Evolutionary conservation across 169 alveolate genomes (phyloP).

Genomic region (Plasmodium inui): DNA sequence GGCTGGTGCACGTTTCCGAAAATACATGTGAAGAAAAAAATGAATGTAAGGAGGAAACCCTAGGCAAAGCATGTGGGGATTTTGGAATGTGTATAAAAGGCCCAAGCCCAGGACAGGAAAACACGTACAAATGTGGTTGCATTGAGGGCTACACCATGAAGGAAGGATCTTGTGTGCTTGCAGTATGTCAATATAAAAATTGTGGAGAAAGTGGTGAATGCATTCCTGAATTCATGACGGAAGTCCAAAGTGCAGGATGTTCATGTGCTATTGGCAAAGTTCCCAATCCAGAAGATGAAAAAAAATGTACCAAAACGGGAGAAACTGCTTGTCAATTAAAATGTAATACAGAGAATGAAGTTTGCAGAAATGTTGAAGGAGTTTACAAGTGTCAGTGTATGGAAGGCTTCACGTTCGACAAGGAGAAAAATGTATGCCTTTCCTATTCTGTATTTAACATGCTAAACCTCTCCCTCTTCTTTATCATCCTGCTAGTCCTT

Average conservation of each 20-base stretch:
- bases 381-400: slow-evolving; percentile 36
- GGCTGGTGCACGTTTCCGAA: background rate
- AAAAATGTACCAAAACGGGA: slow-evolving; percentile 48
- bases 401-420: slow-evolving; percentile 24
- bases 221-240: background rate
- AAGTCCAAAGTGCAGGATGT: background rate
- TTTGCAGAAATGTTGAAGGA: slow-evolving; percentile 19
- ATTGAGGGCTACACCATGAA: background rate
- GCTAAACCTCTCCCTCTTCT: slow-evolving; percentile 14
- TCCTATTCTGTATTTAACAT: slow-evolving; percentile 36
- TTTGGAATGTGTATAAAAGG: background rate
- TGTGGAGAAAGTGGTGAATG: slow-evolving; percentile 57
- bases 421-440: slow-evolving; percentile 6
- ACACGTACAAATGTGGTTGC: slow-evolving; percentile 12
- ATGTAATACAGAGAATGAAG: slow-evolving; percentile 25
- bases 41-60: slow-evolving; percentile 2
- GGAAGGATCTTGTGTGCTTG: slow-evolving; percentile 3
- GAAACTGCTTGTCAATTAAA: slow-evolving; percentile 33
- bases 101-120: background rate
- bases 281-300: background rate
- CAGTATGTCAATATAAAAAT: background rate
- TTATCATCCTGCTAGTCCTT: background rate
- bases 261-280: slow-evolving; percentile 55
- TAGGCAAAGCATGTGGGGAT: slow-evolving; percentile 42
- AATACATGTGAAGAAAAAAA: slow-evolving; percentile 24